phyloP scores from a whole-genome alignment of 345 rosid genomes.

The Cochlearia excelsa region DNA sequence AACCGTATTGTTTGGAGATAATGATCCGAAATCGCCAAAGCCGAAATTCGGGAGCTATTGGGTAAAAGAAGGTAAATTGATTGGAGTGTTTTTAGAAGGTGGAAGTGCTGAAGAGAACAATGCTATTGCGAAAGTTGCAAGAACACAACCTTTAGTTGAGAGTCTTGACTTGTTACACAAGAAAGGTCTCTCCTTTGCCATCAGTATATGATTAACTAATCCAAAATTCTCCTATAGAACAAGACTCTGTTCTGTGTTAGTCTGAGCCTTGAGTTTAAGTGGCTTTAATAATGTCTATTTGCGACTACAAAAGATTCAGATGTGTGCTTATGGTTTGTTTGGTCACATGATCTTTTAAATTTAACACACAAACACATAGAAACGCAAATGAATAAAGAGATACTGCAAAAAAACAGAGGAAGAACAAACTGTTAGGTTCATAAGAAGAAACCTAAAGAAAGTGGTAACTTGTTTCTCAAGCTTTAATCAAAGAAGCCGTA shows the following conservation, averaged over 20 bases:
- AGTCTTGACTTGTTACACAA: slow-evolving; percentile 52
- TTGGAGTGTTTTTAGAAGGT: slow-evolving; percentile 85
- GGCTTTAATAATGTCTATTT: background rate
- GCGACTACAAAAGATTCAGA: too few species aligned
- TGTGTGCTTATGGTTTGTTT: too few species aligned
- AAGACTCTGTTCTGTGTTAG: background rate
- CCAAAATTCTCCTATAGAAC: too few species aligned
- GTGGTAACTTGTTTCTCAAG: slow-evolving; percentile 10
- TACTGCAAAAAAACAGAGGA: slow-evolving; percentile 3
- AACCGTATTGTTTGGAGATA: slow-evolving; percentile 73
- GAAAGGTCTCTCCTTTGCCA: slow-evolving; percentile 66
- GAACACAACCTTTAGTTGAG: slow-evolving; percentile 61
- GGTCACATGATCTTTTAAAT: background rate
- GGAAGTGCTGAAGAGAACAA: slow-evolving; percentile 87
- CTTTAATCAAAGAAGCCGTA: slow-evolving; percentile 28
- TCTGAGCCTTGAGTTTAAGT: slow-evolving; percentile 16
- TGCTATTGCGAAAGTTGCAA: slow-evolving; percentile 78
- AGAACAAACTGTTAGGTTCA: slow-evolving; percentile 5
- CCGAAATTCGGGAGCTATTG: slow-evolving; percentile 89
- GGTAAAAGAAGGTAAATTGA: slow-evolving; percentile 80
- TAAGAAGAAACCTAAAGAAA: slow-evolving; percentile 19
- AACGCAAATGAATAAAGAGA: slow-evolving; percentile 33
- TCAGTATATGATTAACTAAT: slow-evolving; percentile 12
- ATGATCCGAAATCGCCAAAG: slow-evolving; percentile 50
- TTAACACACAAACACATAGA: slow-evolving; percentile 4